Base-by-base conservation (phyloP, 1,284 basidiomycete species). In the Schizophyllum amplum region DNA sequence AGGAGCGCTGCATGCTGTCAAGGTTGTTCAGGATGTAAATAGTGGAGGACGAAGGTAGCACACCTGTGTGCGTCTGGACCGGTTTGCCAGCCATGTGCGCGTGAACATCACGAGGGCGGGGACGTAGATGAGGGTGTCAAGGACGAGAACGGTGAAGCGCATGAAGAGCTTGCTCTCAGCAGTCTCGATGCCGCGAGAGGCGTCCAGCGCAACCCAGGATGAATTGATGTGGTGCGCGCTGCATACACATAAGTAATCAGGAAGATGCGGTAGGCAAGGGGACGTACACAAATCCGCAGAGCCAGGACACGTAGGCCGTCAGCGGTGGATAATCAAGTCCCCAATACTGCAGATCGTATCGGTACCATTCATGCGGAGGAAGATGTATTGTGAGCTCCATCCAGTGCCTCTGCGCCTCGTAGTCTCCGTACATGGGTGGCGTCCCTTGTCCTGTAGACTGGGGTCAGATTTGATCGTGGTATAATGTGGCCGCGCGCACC, bases 381-480 rank as follows among this genome's bases (percentile, higher is more conserved):
- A 93, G 73, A 65, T 93, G 87, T 26, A 83, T 72, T 0, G 92
- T 92, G 49, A 96, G 70, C 64, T 95, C 92, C 84, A 95, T 91
- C 94, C 93, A 96, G 70, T 96, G 93, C 54, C 94, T 78, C 66
- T 96, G 94, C 0, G 94, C 94, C 70, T 97, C 94, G 64, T 92
- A 93, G 71, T 97, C 94, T 17, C 94, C 94, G 61, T 81, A 90
- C 83, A 94, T 85, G 0, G 93, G 93, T 0, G 91, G 86, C 2
- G 79, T 81, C 17, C 69, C 76, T 58, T 81, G 71, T 5, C 93
- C 91, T 91, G 62, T 6, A 57, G 26, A 47, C 17, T 20, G 48
- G 55, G 58, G 52, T 55, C 25, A 48, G 24, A 47, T 33, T 59
- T 51, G 54, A 23, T 33, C 21, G 46, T 23, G 48, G 27, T 0